Evolutionary conservation across 176 grass and related monocot species (phyloP).

Genomic region (Tillandsia leiboldiana): DNA sequence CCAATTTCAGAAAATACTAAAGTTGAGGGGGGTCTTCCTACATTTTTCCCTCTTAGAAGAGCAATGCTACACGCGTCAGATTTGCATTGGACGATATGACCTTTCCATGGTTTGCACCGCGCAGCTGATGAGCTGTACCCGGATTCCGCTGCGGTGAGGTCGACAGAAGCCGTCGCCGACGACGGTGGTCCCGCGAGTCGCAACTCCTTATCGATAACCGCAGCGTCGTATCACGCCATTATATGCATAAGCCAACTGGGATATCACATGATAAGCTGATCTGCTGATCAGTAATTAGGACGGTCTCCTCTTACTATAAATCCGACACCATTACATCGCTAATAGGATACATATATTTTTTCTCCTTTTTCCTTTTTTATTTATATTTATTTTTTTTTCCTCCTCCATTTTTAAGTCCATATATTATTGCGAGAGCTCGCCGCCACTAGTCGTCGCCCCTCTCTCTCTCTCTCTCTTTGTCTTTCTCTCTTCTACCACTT

Average conservation of each 20-base stretch:
- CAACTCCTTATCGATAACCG: not conserved
- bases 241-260: not conserved
- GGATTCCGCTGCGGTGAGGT: not conserved
- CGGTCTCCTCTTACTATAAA: not conserved
- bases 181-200: not conserved
- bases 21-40: not conserved
- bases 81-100: no score
- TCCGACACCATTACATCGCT: not conserved
- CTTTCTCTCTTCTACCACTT: not conserved
- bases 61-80: not conserved
- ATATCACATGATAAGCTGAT: not conserved
- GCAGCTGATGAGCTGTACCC: not conserved
- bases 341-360: not conserved
- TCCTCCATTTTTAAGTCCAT: not conserved
- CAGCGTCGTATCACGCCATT: not conserved
- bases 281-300: not conserved
- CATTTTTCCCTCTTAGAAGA: not conserved
- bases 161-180: not conserved
- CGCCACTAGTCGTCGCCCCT: not conserved
- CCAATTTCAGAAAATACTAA: no score
- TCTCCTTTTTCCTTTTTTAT: not conserved
- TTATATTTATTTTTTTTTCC: not conserved
- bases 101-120: no score
- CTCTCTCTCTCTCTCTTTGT: not conserved
- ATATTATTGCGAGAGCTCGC: no score